Conservation (phyloP, 257 asterid genomes). For the Solanum rostratum region DNA sequence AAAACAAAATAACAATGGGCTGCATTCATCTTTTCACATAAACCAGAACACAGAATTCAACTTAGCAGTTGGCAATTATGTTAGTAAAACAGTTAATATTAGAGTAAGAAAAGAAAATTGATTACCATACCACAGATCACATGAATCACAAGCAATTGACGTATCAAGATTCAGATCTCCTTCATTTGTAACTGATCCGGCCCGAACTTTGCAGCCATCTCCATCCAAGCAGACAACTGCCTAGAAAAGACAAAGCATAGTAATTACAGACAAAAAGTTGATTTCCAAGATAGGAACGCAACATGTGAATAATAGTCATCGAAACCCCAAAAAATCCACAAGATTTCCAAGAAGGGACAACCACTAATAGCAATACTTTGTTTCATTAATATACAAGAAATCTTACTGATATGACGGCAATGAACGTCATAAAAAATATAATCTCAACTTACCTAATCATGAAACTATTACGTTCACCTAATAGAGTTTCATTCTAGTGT, state of each 20-base stretch:
- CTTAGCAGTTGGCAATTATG: not conserved
- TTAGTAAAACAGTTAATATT: not conserved
- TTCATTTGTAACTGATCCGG: slow-evolving; percentile 49
- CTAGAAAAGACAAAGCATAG: slow-evolving; percentile 43
- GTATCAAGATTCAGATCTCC: slow-evolving; percentile 84
- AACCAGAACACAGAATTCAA: not conserved
- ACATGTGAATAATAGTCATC: not conserved
- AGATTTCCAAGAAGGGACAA: not conserved
- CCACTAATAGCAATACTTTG: not conserved
- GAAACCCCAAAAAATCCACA: not conserved
- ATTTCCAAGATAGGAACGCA: not conserved
- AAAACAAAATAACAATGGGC: not conserved
- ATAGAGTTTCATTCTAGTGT: not conserved
- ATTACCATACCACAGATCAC: slow-evolving; percentile 89
- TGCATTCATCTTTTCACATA: not conserved
- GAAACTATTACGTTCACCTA: not conserved
- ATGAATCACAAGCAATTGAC: slow-evolving; percentile 95
- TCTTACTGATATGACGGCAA: not conserved
- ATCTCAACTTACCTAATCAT: not conserved
- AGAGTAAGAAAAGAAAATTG: not conserved
- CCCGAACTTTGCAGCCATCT: slow-evolving; percentile 84
- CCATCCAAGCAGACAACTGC: slow-evolving; percentile 98
- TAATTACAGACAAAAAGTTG: slow-evolving; percentile 15
- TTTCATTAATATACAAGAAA: not conserved
- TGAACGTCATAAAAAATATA: not conserved